Evolutionary conservation across 1,139 yeast species (phyloP), one percentile per base, ranked within the genome.

Genomic region (Suhomyces yuchorum): DNA sequence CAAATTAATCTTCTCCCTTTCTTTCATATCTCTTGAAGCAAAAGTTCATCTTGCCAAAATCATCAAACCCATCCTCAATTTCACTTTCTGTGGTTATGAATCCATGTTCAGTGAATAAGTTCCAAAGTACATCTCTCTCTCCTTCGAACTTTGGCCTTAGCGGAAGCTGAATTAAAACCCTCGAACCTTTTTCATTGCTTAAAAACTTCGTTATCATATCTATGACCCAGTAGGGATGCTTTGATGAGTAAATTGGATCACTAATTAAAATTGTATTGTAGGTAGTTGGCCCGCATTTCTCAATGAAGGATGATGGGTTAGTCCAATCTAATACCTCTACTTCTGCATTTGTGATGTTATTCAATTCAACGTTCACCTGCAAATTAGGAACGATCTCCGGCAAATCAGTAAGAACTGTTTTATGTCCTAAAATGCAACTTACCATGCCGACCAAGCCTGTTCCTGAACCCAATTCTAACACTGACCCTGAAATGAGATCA

Each of bases 381-480:
- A 93, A 65, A 59, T 93, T 93, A 0, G 82, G 82, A 0, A 85
- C 74, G 44, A 93, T 92, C 48, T 84, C 95, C 0, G 84, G 82
- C 43, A 93, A 68, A 63, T 93, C 99, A 0, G 99, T 91, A 33
- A 90, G 65, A 14, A 71, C 67, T 0, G 90, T 76, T 0, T 70
- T 60, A 54, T 68, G 75, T 1, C 83, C 88, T 35, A 78, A 62
- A 14, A 71, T 49, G 2, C 79, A 77, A 48, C 87, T 77, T 0
- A 82, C 71, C 38, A 93, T 85, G 0, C 98, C 97, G 1, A 86
- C 87, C 19, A 93, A 70, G 0, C 99, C 99, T 0, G 99, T 93
- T 0, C 99, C 99, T 0, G 98, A 77, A 0, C 99, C 99, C 20
- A 93, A 70, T 60, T 93, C 99, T 12, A 93, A 66, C 0, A 89